phyloP scores from a whole-genome alignment of 2,329 filamentous ascomycete species.

The Penicillium thymicola region DNA sequence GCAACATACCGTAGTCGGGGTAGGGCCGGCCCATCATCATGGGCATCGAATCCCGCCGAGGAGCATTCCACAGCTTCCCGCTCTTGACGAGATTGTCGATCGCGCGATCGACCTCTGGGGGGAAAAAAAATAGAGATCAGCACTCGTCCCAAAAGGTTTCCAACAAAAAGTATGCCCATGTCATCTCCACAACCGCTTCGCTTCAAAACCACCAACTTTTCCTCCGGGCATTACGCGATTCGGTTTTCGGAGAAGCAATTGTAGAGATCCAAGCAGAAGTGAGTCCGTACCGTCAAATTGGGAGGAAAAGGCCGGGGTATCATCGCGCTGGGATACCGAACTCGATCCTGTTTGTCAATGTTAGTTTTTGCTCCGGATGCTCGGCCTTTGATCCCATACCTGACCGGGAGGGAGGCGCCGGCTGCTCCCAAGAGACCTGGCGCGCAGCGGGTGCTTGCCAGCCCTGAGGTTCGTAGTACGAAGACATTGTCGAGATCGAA shows the following conservation, averaged over 20 bases:
- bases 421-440: conserved; percentile 70
- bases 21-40: conserved; percentile 59
- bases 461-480: conserved; percentile 66
- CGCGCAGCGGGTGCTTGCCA: conserved; percentile 59
- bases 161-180: background rate
- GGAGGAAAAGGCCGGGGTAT: conserved; percentile 73
- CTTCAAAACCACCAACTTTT: background rate
- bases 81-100: conserved; percentile 96
- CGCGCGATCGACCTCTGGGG: conserved; percentile 94
- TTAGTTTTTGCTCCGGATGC: conserved; percentile 5
- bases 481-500: conserved; percentile 48
- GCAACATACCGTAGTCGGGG: conserved; percentile 58
- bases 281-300: conserved; percentile 78
- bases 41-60: conserved; percentile 77
- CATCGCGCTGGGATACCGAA: conserved; percentile 71
- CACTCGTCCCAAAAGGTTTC: conserved; percentile 3
- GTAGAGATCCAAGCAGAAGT: background rate
- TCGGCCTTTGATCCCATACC: conserved; percentile 47
- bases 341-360: conserved; percentile 58
- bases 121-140: conserved; percentile 25
- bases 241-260: background rate
- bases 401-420: conserved; percentile 68
- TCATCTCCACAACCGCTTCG: background rate
- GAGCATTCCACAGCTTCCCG: conserved; percentile 77
- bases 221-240: background rate